A percentile compares a stretch with the other conserved stretches of the same genome.
Conservation (phyloP, 176 grass and related monocot genomes). For the Tillandsia fasciculata region DNA sequence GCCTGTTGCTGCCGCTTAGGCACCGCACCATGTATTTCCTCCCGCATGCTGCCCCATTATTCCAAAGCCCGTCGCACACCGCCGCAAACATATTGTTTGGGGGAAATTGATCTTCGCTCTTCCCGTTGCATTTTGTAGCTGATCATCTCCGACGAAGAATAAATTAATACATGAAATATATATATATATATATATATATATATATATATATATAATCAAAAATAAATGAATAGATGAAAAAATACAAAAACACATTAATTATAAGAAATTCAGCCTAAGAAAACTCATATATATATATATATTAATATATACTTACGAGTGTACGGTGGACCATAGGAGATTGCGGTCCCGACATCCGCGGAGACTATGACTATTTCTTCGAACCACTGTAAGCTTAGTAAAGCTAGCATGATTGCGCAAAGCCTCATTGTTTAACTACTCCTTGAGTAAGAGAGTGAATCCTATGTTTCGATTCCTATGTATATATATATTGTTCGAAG, state of each 20-base stretch:
- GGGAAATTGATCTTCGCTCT: conserved; percentile 28
- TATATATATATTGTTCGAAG: too few species aligned
- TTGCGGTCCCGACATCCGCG: conserved; percentile 20
- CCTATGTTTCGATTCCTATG: background rate
- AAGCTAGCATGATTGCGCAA: background rate
- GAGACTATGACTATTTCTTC: conserved; percentile 6
- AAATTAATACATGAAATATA: conserved; percentile 3
- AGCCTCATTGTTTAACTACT: conserved; percentile 11
- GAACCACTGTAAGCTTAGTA: conserved; percentile 4
- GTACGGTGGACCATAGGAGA: conserved; percentile 30
- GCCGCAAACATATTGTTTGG: conserved; percentile 26
- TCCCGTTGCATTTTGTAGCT: conserved; percentile 23
- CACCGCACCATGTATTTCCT: conserved; percentile 29
- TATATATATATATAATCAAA: conserved; percentile 3
- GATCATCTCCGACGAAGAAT: conserved; percentile 1
- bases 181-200: too few species aligned
- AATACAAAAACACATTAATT: background rate
- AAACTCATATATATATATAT: too few species aligned
- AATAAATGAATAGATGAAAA: background rate
- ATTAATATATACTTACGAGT: conserved; percentile 9
- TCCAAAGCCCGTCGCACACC: conserved; percentile 15
- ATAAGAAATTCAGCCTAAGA: background rate
- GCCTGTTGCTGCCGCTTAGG: conserved; percentile 14
- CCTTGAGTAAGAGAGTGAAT: background rate
- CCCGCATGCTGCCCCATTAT: conserved; percentile 29